Conservation (phyloP, 768 basidiomycete species). For the Rubroboletus pulcherrimus region DNA sequence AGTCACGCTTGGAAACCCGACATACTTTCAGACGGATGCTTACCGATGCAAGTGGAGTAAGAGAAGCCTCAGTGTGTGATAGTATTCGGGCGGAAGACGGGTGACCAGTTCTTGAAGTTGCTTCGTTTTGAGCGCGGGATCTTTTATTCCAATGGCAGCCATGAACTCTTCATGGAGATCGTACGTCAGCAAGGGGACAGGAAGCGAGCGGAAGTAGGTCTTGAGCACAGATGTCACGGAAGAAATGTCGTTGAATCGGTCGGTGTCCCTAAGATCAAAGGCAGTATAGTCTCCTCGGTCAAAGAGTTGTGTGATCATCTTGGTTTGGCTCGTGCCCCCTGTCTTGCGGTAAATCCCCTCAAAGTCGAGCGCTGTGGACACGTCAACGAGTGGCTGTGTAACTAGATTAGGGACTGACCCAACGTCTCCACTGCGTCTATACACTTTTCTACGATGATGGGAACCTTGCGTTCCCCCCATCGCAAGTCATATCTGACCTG, state of each 20-base stretch:
- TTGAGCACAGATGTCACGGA: slow-evolving; percentile 96
- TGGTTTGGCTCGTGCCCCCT: slow-evolving; percentile 88
- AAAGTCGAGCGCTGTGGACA: slow-evolving; percentile 76
- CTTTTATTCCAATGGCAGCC: slow-evolving; percentile 64
- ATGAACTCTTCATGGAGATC: slow-evolving; percentile 91
- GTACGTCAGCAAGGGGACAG: slow-evolving; percentile 86
- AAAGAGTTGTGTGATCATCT: slow-evolving; percentile 90
- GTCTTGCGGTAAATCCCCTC: slow-evolving; percentile 99
- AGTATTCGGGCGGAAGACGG: slow-evolving; percentile 83
- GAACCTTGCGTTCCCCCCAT: slow-evolving; percentile 61
- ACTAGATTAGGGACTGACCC: slow-evolving; percentile 46
- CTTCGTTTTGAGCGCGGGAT: slow-evolving; percentile 53
- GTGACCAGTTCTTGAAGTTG: slow-evolving; percentile 65
- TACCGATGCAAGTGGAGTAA: slow-evolving; percentile 88
- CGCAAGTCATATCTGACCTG: slow-evolving; percentile 71
- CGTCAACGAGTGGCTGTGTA: not conserved
- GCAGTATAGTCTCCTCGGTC: slow-evolving; percentile 86
- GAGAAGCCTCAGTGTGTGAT: slow-evolving; percentile 73
- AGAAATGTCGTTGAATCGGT: slow-evolving; percentile 95
- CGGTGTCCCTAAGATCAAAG: slow-evolving; percentile 83
- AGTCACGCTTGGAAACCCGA: not conserved
- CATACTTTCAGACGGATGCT: slow-evolving; percentile 15
- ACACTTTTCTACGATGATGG: slow-evolving; percentile 92
- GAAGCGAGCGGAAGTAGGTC: slow-evolving; percentile 91
- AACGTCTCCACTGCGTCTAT: slow-evolving; percentile 87